phyloP scores from a whole-genome alignment of 2,329 filamentous ascomycete species.

The Scedosporium boydii region DNA sequence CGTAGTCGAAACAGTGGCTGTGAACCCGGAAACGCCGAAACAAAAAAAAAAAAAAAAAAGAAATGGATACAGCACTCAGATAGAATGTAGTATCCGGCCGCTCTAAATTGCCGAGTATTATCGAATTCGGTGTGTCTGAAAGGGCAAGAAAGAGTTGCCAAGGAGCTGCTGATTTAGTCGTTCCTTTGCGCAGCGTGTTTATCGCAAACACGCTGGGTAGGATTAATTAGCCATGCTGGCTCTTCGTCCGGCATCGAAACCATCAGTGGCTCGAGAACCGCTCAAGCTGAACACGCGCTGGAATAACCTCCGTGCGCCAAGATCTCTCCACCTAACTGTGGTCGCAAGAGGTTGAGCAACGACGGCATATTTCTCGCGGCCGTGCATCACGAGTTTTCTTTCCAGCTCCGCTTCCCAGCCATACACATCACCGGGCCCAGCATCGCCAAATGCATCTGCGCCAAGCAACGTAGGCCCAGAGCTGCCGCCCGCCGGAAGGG shows the following conservation, averaged over 20 bases:
- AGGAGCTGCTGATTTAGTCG: no score
- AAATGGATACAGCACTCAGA: no score
- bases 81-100: no score
- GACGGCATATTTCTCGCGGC: conserved; percentile 5
- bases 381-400: conserved; percentile 13
- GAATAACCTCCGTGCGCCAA: conserved; percentile 24
- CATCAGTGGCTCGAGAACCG: neutral
- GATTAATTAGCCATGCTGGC: neutral
- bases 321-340: conserved; percentile 17
- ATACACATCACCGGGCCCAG: conserved; percentile 31
- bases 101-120: no score
- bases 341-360: conserved; percentile 2
- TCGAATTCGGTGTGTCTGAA: no score
- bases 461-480: conserved; percentile 14
- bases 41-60: no score
- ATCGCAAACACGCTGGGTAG: neutral
- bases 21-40: no score
- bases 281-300: conserved; percentile 28
- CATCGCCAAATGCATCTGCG: conserved; percentile 16
- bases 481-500: neutral
- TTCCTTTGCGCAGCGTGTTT: no score
- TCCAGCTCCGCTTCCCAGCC: conserved; percentile 40
- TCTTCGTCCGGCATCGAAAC: neutral
- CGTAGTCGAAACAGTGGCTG: no score
- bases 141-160: no score